Base-by-base conservation (phyloP, 2,329 filamentous ascomycete species). In the Aureobasidium mangrovei region DNA sequence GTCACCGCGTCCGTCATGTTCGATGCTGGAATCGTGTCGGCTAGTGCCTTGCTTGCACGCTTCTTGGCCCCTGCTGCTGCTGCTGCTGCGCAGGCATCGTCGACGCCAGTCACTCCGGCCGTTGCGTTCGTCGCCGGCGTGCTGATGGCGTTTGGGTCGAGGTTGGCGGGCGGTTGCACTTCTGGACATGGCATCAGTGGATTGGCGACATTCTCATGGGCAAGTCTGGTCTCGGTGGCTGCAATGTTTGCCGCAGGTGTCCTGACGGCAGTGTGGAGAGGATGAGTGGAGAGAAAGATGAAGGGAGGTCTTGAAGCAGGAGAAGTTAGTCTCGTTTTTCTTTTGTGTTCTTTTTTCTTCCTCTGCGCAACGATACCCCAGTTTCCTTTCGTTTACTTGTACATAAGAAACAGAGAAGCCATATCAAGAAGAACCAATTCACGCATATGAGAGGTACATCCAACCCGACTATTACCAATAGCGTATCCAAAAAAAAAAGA, bases 141-240 rank as follows among this genome's bases (percentile, higher is more conserved):
- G 3, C 56, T 77, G 10, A 78, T 85, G 69, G 74, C 77, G 0
- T 63, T 86, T 7, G 84, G 84, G 1, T 74, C 81, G 1, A 75
- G 82, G 46, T 63, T 85, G 53, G 83, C 79, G 0, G 82, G 82
- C 1, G 84, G 84, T 0, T 87, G 84, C 59, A 84, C 83, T 0
- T 83, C 80, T 4, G 83, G 84, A 0, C 84, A 87, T 64, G 84
- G 84, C 0, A 81, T 87, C 58, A 84, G 79, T 56, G 84, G 84
- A 0, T 75, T 86, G 62, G 78, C 79, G n/a, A 70, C 82, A 57
- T 69, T 86, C 48, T 82, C 78, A 0, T 68, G 78, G 3, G 78
- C 82, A 7, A 86, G 83, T 62, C 72, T 85, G 54, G 65, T 86
- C 9, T 83, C 80, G 0, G 80, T 85, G 27, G 75, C 67, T 2